Evolutionary conservation across 2,329 filamentous ascomycete species (phyloP), one percentile per base, ranked within the genome.

Genomic region (Aspergillus fischeri): DNA sequence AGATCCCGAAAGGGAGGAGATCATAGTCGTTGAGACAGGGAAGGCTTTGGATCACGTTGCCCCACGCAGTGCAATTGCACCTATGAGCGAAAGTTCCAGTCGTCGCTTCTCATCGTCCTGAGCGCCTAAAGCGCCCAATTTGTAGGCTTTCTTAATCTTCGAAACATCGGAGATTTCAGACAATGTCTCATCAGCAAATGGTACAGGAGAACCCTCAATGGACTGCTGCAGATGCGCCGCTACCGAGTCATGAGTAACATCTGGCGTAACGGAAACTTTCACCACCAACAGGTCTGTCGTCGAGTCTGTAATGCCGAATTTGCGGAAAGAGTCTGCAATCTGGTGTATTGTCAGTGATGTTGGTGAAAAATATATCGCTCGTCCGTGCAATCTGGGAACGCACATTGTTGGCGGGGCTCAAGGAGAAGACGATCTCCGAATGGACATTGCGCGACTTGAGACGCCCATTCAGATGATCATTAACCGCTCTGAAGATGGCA

Each of bases 251-350:
- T 77, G 70, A 5, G 79, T 76, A 49, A 78, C 73, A 35, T 75
- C 71, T 49, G 78, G 74, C 0, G 79, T 78, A 17, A 81, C 79
- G 9, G 86, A 82, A 25, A 97, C 81, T 71, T 97, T 97, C 67
- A 97, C 81, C 6, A 90, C 86, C 2, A 97, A 77, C n/a, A 99
- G 75, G 64, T 87, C 75, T 48, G 81, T 86, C 2, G 89, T 94
- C 10, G 80, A 77, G 11, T 90, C 84, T 0, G 83, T 80, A 57
- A 97, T 86, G 50, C 94, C 94, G 69, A 94, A 96, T 54, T 88
- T 87, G 32, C 91, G 88, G 75, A 97, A 97, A 0, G 92, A 88
- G 65, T 97, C 92, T 52, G 91, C 85, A 68, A 99, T 97, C 91
- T 95, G 64, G 32, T 52, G 24, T 21, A 38, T 41, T 53, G 54